Evolutionary conservation across 176 grass and related monocot genomes (phyloP).

Genomic region (Otatea glauca): DNA sequence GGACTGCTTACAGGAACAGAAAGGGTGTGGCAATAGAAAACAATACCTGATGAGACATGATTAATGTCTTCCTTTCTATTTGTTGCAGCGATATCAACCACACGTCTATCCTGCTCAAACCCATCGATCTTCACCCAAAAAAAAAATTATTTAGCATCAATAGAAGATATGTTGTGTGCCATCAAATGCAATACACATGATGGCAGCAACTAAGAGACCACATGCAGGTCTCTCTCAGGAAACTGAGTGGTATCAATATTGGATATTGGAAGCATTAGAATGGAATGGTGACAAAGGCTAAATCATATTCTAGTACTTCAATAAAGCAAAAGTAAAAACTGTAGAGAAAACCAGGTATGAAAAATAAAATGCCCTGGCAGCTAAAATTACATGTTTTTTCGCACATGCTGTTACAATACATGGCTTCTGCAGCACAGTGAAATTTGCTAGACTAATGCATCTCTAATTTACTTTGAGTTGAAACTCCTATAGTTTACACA

Average conservation of each 20-base stretch:
- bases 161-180: not conserved
- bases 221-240: not conserved
- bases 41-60: conserved; percentile 90
- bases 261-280: not conserved
- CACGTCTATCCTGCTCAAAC: conserved; percentile 84
- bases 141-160: conserved; percentile 24
- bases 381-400: not conserved
- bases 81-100: conserved; percentile 94
- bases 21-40: conserved; percentile 9
- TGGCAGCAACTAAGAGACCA: not conserved
- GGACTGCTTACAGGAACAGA: conserved; percentile 24
- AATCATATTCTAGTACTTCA: not conserved
- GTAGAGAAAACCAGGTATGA: not conserved
- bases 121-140: conserved; percentile 93
- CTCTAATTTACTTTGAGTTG: conserved; percentile 1
- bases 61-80: conserved; percentile 98
- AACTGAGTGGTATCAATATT: conserved; percentile 33
- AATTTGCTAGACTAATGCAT: not conserved
- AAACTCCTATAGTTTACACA: conserved; percentile 3
- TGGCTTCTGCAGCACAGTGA: conserved; percentile 12
- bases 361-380: not conserved
- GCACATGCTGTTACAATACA: not conserved
- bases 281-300: not conserved
- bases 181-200: conserved; percentile 30
- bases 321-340: conserved; percentile 15